These are phyloP conservation scores for Paramyrothecium roridum DNA, from an alignment of 2,329 filamentous ascomycete genomes.

Conservation along the genomic window DNA sequence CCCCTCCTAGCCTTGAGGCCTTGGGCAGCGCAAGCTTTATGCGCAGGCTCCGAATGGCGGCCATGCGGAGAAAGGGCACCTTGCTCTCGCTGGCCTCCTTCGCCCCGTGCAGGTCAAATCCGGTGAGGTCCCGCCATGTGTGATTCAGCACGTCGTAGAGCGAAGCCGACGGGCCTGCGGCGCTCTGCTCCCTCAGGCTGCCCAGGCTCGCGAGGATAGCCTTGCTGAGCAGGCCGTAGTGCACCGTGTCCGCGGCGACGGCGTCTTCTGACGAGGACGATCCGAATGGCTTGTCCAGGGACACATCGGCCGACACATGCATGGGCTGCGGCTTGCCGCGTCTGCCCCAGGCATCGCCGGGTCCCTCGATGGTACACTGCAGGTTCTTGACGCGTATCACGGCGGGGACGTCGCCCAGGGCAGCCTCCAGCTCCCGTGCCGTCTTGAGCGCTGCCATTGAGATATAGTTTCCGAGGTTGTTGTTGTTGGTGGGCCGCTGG, in stretches of 20 bases:
- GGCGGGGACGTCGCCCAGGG: conserved; percentile 30
- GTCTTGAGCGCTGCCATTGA: conserved; percentile 13
- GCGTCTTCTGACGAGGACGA: conserved; percentile 56
- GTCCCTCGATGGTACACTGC: conserved; percentile 51
- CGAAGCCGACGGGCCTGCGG: conserved; percentile 1
- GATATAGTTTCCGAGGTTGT: not conserved
- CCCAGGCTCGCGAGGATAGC: conserved; percentile 49
- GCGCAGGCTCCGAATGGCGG: conserved; percentile 41
- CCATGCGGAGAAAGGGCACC: conserved; percentile 24
- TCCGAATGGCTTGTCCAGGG: conserved; percentile 52
- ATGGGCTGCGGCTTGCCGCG: conserved; percentile 57
- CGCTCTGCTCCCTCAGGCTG: conserved; percentile 11
- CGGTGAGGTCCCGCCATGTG: conserved; percentile 29
- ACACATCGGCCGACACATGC: conserved; percentile 57
- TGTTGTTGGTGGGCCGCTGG: not conserved
- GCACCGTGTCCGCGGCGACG: conserved; percentile 67
- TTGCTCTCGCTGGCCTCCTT: conserved; percentile 3
- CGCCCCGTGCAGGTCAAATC: conserved; percentile 12
- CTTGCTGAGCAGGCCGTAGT: conserved; percentile 72
- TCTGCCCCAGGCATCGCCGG: conserved; percentile 67
- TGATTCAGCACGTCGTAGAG: conserved; percentile 24
- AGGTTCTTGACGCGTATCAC: conserved; percentile 62
- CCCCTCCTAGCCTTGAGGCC: conserved; percentile 63
- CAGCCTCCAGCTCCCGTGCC: conserved; percentile 17
- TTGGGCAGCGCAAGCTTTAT: conserved; percentile 62